Evolutionary conservation across 371 early-diverging fungal genomes (phyloP), one percentile per base, ranked within the genome.

Genomic region (Batkoa obscura): DNA sequence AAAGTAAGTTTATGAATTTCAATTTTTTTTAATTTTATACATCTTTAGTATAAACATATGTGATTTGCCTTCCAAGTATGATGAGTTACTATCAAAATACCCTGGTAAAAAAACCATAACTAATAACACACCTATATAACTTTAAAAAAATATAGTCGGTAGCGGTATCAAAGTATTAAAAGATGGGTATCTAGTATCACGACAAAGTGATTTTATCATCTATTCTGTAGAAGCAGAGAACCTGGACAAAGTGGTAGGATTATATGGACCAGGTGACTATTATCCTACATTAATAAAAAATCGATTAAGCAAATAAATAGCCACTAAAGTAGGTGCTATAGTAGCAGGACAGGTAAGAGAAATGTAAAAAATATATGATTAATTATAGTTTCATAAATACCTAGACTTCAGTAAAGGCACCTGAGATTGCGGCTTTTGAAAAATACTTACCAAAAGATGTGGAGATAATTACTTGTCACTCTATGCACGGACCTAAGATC

Each of bases 221-320:
- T 95, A 92, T 75, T 84, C 88, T 2, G 94, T 95, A 3, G 94
- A 94, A 57, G 91, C 96, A 3, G 86, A 86, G 59, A 74, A 79
- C 58, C 83, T 95, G 43, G 83, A 78, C 52, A 46, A 63, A 13
- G 88, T 87, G 3, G 93, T 92, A 15, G 73, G 66, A 35, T 66
- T 70, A 58, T 95, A 79, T 68, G 96, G 92, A 0, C 87, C 91
- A 31, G 78, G 86, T 84, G 72, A 9, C 9, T 12, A 58, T 65
- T 39, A 2, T 23, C 34, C 15, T 34, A 34, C 15, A 51, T 51
- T 36, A 9, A 12, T 36, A 23, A 23, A 23, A 23, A 23, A 23
- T 23, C 23, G 23, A 23, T 23, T 23, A 23, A 23, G 15, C 6
- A 34, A 33, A 31, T 23, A 41, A 3, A 30, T 62, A 84, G 87